Conservation (phyloP, 2,329 filamentous ascomycete genomes). For the Byssoonygena ceratinophila region DNA sequence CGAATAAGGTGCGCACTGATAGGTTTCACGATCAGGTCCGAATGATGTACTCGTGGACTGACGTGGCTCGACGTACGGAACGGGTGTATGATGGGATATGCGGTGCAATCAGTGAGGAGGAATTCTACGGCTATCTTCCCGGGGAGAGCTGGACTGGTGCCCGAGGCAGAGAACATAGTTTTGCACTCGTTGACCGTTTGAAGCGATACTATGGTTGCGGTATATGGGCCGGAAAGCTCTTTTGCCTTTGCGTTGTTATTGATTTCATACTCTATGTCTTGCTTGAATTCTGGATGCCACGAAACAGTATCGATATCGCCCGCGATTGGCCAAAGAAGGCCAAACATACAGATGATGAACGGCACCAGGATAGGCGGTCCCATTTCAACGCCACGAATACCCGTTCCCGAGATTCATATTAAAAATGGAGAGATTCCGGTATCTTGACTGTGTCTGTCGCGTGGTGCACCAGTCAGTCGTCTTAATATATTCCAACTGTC, state of each 20-base stretch:
- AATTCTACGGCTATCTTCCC: constrained; percentile 76
- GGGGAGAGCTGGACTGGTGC: constrained; percentile 60
- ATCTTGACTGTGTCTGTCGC: too few species aligned
- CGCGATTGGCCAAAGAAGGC: constrained; percentile 84
- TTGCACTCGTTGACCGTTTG: constrained; percentile 83
- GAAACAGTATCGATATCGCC: constrained; percentile 77
- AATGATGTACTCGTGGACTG: constrained; percentile 97
- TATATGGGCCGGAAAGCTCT: constrained; percentile 96
- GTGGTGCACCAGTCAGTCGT: too few species aligned
- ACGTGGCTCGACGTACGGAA: constrained; percentile 87
- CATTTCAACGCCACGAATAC: background rate
- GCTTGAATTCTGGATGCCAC: constrained; percentile 75
- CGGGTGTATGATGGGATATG: constrained; percentile 90
- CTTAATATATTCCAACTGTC: too few species aligned
- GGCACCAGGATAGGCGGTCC: background rate
- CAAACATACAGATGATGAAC: background rate
- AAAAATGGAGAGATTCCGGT: background rate
- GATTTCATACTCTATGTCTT: constrained; percentile 87
- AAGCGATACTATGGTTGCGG: constrained; percentile 97
- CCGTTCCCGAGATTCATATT: background rate
- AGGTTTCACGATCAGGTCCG: constrained; percentile 94
- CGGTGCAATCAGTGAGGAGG: constrained; percentile 70
- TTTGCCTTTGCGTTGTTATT: constrained; percentile 86
- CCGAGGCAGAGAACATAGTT: constrained; percentile 64
- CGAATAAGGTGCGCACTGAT: constrained; percentile 80